These are phyloP conservation scores for Ceratobasidium sp. DNA, from an alignment of 1,284 basidiomycete species.

Conservation along the genomic window DNA sequence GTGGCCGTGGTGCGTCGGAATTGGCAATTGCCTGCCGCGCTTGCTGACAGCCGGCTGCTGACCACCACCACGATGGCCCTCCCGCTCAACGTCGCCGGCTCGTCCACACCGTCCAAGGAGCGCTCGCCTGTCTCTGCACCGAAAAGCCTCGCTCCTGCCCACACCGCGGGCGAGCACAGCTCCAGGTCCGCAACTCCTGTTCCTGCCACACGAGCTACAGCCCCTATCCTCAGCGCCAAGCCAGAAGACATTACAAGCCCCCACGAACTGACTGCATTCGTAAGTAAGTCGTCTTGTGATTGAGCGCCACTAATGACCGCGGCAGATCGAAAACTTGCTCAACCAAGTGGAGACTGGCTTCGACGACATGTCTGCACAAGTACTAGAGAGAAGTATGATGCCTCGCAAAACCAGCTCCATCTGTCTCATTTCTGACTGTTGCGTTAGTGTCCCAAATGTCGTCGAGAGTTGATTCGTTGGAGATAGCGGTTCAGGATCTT, in stretches of 20 bases:
- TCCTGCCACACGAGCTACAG: background rate
- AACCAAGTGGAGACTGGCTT: conserved; percentile 81
- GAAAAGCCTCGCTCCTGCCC: conserved; percentile 10
- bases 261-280: conserved; percentile 83
- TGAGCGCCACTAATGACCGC: background rate
- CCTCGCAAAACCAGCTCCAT: background rate
- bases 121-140: conserved; percentile 33
- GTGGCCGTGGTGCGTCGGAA: conserved; percentile 17
- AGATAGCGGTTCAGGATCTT: conserved; percentile 82
- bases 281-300: conserved; percentile 53
- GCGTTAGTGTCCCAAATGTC: conserved; percentile 82
- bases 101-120: conserved; percentile 32
- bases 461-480: conserved; percentile 78
- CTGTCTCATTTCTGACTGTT: conserved; percentile 17
- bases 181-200: conserved; percentile 33
- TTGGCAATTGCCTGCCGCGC: no score
- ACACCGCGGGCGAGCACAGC: background rate
- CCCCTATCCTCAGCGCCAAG: conserved; percentile 24
- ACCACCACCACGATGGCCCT: conserved; percentile 38
- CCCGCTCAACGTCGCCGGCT: conserved; percentile 29
- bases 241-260: conserved; percentile 53
- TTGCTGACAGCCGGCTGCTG: no score
- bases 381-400: conserved; percentile 76
- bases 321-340: conserved; percentile 75
- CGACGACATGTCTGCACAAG: conserved; percentile 82